These are phyloP conservation scores for Pseudogymnoascus sp. DNA, from an alignment of 2,329 filamentous ascomycete species.

Conservation along the genomic window DNA sequence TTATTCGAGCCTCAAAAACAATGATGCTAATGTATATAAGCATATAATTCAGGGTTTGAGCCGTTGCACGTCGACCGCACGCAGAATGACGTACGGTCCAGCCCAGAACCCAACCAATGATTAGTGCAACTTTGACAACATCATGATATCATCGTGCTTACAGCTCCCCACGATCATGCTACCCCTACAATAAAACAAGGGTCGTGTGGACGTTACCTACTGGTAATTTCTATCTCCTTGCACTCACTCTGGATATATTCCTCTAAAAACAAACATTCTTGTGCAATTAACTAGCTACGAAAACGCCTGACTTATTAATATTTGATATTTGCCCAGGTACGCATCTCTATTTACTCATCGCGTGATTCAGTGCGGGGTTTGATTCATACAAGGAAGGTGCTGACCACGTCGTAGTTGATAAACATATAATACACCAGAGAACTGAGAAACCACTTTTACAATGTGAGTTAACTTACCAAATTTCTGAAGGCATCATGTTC, in stretches of 20 bases:
- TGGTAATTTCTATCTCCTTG: background rate
- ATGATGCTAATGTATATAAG: slow-evolving; percentile 6
- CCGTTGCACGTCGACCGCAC: background rate
- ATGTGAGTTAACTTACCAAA: background rate
- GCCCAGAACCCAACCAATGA: background rate
- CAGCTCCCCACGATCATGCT: background rate
- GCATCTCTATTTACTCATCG: background rate
- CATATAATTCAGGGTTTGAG: slow-evolving; percentile 5
- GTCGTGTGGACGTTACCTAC: background rate
- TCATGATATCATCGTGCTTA: slow-evolving; percentile 6
- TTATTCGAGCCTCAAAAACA: background rate
- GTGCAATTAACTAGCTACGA: background rate
- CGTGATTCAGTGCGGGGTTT: background rate
- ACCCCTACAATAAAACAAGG: slow-evolving; percentile 4
- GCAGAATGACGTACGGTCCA: background rate
- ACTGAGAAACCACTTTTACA: background rate
- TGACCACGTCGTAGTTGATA: background rate
- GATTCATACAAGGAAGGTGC: slow-evolving; percentile 1
- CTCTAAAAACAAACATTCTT: background rate
- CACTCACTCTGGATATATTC: slow-evolving; percentile 3
- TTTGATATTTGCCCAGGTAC: background rate
- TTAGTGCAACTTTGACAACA: background rate
- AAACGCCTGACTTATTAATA: background rate
- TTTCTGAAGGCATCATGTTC: background rate
- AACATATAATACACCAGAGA: background rate